Percentiles rank a stretch among this genome's conserved stretches.
Evolutionary conservation across 768 basidiomycete genomes (phyloP).

Genomic region (Chiua virens): DNA sequence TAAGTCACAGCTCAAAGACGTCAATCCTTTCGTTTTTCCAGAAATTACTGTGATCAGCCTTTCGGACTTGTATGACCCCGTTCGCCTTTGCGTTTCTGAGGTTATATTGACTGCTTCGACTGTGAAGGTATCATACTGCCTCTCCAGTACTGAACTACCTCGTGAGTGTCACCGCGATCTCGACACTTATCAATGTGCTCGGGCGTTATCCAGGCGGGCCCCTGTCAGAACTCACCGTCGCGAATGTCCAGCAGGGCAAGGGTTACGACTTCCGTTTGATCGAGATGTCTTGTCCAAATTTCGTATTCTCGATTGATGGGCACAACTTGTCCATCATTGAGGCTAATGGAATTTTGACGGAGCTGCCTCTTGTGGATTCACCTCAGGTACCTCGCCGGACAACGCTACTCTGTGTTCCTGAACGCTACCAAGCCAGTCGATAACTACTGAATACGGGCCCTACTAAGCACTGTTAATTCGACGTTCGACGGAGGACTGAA

Average conservation of each 20-base stretch:
- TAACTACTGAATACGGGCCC: constrained; percentile 58
- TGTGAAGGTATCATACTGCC: constrained; percentile 21
- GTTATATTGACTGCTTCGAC: neutral
- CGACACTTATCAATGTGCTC: constrained; percentile 34
- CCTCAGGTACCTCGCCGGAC: constrained; percentile 33
- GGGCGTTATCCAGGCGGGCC: constrained; percentile 37
- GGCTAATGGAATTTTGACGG: constrained; percentile 44
- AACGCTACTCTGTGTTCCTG: constrained; percentile 44
- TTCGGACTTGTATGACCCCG: constrained; percentile 22
- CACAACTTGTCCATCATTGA: constrained; percentile 45
- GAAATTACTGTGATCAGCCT: constrained; percentile 27
- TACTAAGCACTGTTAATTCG: constrained; percentile 24
- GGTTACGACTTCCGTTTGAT: constrained; percentile 53
- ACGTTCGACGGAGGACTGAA: constrained; percentile 43
- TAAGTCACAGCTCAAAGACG: constrained; percentile 4
- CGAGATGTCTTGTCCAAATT: constrained; percentile 44
- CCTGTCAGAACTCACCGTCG: constrained; percentile 35
- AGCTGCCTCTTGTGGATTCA: constrained; percentile 43
- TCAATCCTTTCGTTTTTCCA: neutral
- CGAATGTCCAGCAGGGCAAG: constrained; percentile 37
- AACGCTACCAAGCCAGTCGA: constrained; percentile 42
- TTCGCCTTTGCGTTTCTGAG: neutral
- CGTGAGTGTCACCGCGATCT: constrained; percentile 13
- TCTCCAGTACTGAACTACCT: constrained; percentile 20
- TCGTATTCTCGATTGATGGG: constrained; percentile 45